Evolutionary conservation across 176 grass and related monocot genomes (phyloP), one percentile per base, ranked within the genome.

Genomic region (Microstegium vimineum): DNA sequence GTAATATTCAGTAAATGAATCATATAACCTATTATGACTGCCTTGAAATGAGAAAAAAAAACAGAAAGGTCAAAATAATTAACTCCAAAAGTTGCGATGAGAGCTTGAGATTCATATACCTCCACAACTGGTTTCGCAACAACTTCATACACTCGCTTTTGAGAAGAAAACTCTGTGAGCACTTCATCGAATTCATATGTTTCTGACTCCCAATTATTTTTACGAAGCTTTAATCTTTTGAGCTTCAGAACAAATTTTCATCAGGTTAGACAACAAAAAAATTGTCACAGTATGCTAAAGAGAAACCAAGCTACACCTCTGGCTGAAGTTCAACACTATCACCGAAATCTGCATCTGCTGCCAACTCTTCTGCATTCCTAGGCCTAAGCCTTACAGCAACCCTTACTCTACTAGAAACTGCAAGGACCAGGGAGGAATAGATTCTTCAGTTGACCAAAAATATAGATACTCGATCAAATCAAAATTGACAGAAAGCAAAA

Each of bases 91-190:
- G 52, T n/a, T 34, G 40, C n/a, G 18, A 90, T 34, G 84, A 77
- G 27, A 51, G 69, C 70, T 60, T 23, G 18, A 88, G 51, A 51
- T 76, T 82, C 75, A 70, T 30, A 74, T 96, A 99, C 97, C 97
- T 99, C 97, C 3, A 99, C 93, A 76, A 99, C 97, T 62, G 97
- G 97, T 86, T 99, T 99, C n/a, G 97, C 91, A 46, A 99, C 97
- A 67, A 96, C 97, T 92, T 99, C 97, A 64, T 99, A 99, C 56
- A 99, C 97, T 86, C 97, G 88, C 86, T 99, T 99, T 74, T 99
- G 97, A 68, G 97, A 99, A 77, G 97, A 81, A 78, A 94, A 99
- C 90, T 99, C 97, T 23, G 97, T 99, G 57, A 99, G 93, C 66
- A 99, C 85, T 86, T 99, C 97, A 41, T 99, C 97, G 10, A 99